Evolutionary conservation across 257 asterid species (phyloP).

Genomic region (Jacaranda mimosifolia): DNA sequence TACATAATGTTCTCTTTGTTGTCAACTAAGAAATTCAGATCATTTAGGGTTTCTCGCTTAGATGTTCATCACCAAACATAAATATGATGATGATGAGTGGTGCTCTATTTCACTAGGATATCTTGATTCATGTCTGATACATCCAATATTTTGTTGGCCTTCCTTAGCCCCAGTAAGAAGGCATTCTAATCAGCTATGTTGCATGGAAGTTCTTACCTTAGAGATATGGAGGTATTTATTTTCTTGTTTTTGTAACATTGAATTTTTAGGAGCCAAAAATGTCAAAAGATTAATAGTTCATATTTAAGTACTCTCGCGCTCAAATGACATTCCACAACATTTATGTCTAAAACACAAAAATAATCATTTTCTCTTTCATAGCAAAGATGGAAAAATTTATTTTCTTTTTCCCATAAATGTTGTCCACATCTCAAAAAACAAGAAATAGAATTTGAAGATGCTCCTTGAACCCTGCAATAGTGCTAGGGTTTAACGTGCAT

Average conservation of each 20-base stretch:
- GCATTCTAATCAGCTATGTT: neutral
- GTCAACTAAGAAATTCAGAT: slow-evolving; percentile 15
- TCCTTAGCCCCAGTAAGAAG: neutral
- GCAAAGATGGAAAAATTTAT: neutral
- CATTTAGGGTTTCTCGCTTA: neutral
- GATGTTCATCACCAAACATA: neutral
- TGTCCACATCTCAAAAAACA: neutral
- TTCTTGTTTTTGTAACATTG: slow-evolving; percentile 10
- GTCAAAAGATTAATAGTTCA: neutral
- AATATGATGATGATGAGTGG: slow-evolving; percentile 7
- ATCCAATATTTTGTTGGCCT: neutral
- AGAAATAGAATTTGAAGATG: neutral
- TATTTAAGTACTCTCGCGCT: neutral
- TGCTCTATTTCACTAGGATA: neutral
- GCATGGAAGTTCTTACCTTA: neutral
- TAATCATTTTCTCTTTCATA: neutral
- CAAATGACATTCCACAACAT: neutral
- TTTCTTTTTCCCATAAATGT: neutral
- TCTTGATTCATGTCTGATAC: too few species aligned
- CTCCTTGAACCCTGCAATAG: slow-evolving; percentile 7
- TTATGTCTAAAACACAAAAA: neutral
- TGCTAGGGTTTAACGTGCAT: neutral
- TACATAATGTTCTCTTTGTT: neutral
- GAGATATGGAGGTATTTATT: slow-evolving; percentile 5
- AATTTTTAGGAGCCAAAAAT: too few species aligned